Conservation (phyloP, 1,284 basidiomycete species). For the Neolentinus lepideus region DNA sequence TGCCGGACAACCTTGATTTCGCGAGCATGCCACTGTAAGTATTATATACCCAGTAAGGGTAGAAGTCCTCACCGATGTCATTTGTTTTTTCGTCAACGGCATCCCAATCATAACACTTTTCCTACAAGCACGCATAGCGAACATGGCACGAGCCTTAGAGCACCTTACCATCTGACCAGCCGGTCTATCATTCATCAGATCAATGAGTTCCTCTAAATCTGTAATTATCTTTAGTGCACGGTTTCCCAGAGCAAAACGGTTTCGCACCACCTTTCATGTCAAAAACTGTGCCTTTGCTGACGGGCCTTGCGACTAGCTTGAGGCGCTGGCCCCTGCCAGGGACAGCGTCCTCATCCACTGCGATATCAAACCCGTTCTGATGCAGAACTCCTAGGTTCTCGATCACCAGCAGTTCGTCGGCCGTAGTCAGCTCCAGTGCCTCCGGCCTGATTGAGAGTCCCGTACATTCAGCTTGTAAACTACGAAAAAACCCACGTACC, state of each 20-base stretch:
- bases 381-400: constrained; percentile 81
- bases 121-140: constrained; percentile 92
- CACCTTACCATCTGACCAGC: constrained; percentile 80
- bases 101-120: constrained; percentile 97
- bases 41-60: constrained; percentile 7
- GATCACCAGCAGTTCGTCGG: constrained; percentile 84
- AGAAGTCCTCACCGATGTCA: constrained; percentile 58
- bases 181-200: constrained; percentile 75
- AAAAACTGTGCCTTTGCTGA: constrained; percentile 87
- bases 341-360: constrained; percentile 43
- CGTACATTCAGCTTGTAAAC: constrained; percentile 3
- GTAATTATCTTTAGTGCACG: constrained; percentile 1
- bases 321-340: constrained; percentile 43
- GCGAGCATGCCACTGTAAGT: constrained; percentile 10
- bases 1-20: constrained; percentile 70
- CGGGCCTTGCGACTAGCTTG: constrained; percentile 76
- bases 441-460: constrained; percentile 49
- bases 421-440: constrained; percentile 77
- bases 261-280: constrained; percentile 48
- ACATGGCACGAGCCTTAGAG: constrained; percentile 93
- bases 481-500: constrained; percentile 35
- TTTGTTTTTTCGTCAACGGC: constrained; percentile 69
- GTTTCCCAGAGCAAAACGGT: background rate
- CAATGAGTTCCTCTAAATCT: constrained; percentile 96
- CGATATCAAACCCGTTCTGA: constrained; percentile 85